Evolutionary conservation across 1,284 basidiomycete species (phyloP), one percentile per base, ranked within the genome.

Genomic region (Athelia psychrophila): DNA sequence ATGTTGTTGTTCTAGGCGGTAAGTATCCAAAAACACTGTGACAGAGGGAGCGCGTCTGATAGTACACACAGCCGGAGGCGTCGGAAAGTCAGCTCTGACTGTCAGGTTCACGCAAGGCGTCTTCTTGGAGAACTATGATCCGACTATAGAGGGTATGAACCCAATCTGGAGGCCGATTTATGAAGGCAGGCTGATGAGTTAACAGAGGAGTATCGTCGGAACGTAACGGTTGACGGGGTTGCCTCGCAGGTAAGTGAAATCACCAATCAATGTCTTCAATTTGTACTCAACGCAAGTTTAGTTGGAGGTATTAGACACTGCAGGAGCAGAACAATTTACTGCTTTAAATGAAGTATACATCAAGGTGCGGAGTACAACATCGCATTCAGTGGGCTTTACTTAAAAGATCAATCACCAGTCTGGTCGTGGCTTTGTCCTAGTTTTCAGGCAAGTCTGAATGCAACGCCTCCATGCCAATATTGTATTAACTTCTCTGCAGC

Each of bases 251-350:
- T 83, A 61, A 59, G 80, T 72, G 44, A 42, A 8, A 8, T 42
- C n/a, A 19, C n/a, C 10, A 18, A 33, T 44, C 49, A 23, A 23
- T 20, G 22, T 16, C 18, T 54, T 36, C 51, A 48, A 33, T 52
- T 53, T 50, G 35, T 24, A 52, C n/a, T 15, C 44, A 13, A 38
- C 22, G 5, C 3, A 23, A 42, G 48, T 55, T 25, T 65, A 90
- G 85, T 81, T 94, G 52, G 91, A 95, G 64, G 85, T 95, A 35
- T 69, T 94, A 51, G 93, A 95, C 65, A 95, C 93, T 13, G 93
- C 93, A 18, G 93, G 93, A 12, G 86, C 87, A n/a, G 91, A 91
- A 63, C 93, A 92, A 65, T 92, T 92, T 64, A 88, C 76, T 13
- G 84, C 85, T 19, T 70, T 91, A 51, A 90, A 88, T 58, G 90